Percentiles rank a stretch among this genome's conserved stretches.
Conservation (phyloP, 352 stramenopile species). For the Aphanomyces invadans region DNA sequence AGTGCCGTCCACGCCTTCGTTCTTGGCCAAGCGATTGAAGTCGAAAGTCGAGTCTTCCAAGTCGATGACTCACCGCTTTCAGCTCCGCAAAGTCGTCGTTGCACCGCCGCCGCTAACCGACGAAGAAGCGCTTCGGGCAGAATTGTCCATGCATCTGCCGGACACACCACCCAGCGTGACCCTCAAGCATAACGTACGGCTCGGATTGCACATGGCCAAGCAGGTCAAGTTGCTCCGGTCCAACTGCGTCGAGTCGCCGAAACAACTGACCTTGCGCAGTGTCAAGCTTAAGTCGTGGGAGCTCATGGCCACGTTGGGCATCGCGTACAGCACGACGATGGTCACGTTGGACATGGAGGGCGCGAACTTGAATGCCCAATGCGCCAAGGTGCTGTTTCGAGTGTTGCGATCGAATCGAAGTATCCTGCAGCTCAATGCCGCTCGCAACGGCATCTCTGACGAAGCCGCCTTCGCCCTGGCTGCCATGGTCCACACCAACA, state of each 20-base stretch:
- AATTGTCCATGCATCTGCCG: neutral
- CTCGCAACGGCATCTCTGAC: constrained; percentile 45
- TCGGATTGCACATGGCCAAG: neutral
- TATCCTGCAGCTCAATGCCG: constrained; percentile 42
- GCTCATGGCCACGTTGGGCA: neutral
- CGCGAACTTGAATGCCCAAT: constrained; percentile 4
- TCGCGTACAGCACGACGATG: constrained; percentile 11
- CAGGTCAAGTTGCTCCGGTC: neutral
- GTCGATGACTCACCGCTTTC: neutral
- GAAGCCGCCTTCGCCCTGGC: constrained; percentile 42
- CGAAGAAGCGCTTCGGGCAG: neutral
- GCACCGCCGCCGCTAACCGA: neutral
- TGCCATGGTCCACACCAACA: constrained; percentile 53
- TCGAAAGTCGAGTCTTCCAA: neutral
- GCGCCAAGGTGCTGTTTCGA: constrained; percentile 43
- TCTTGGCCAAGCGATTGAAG: neutral
- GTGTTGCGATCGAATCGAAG: constrained; percentile 43
- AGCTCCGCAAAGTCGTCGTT: neutral
- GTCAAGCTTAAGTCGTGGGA: neutral
- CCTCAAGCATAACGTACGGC: neutral
- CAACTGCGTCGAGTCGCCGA: neutral
- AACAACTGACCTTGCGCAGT: neutral
- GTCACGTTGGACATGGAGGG: constrained; percentile 12
- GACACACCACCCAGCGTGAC: neutral
- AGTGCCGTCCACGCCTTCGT: neutral